phyloP scores from a whole-genome alignment of 176 grass and related monocot genomes.

The Aechmea fasciata region DNA sequence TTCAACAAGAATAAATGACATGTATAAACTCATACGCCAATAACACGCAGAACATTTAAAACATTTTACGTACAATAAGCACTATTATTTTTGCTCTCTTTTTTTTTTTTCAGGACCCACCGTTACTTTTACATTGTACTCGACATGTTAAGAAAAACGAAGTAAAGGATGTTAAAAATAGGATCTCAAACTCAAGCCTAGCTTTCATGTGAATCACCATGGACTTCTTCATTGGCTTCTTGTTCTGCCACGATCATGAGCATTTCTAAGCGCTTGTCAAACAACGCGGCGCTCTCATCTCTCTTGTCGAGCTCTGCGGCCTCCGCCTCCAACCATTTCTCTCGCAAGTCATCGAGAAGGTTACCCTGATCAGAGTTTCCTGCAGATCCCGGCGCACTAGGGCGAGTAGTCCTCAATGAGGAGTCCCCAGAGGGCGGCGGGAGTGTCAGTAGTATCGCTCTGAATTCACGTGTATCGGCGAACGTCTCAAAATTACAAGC shows the following conservation, averaged over 20 bases:
- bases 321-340: constrained; percentile 85
- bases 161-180: background rate
- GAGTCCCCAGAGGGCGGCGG: constrained; percentile 59
- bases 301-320: constrained; percentile 62
- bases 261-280: constrained; percentile 60
- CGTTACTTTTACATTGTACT: background rate
- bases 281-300: constrained; percentile 80
- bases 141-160: background rate
- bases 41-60: background rate
- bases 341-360: constrained; percentile 81
- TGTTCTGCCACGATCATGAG: constrained; percentile 68
- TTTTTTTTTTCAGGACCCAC: background rate
- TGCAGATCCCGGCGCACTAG: constrained; percentile 51
- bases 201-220: constrained; percentile 3
- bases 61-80: background rate
- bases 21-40: background rate
- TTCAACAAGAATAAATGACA: too few species aligned
- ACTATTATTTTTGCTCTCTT: too few species aligned
- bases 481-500: constrained; percentile 91
- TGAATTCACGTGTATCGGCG: constrained; percentile 49
- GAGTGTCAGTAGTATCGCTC: constrained; percentile 71
- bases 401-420: constrained; percentile 54
- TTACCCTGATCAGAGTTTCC: constrained; percentile 56
- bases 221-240: constrained; percentile 27
- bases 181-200: background rate